A percentile compares a stretch with the other conserved stretches of the same genome.
These are phyloP conservation scores for Daldinia decipiens DNA, from an alignment of 495 filamentous ascomycete genomes.

Conservation along the genomic window DNA sequence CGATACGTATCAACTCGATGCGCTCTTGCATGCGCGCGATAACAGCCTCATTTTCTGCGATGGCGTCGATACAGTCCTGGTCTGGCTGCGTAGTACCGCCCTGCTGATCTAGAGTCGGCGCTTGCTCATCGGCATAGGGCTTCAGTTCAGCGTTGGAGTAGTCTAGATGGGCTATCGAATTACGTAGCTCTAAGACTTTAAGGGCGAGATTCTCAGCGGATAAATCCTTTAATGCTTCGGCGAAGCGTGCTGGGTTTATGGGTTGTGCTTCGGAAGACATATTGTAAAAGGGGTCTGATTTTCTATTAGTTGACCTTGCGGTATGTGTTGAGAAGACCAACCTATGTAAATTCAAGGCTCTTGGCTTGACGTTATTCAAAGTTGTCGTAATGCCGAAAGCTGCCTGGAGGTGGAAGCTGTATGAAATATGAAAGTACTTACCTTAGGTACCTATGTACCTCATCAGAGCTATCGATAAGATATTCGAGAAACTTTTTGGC, in stretches of 20 bases:
- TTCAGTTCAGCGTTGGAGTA: conserved; percentile 79
- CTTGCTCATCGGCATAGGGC: conserved; percentile 62
- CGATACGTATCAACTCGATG: conserved; percentile 71
- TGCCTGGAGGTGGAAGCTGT: conserved; percentile 34
- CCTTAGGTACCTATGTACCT: no score
- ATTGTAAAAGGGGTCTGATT: not conserved
- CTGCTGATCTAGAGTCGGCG: conserved; percentile 37
- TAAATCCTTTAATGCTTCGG: conserved; percentile 77
- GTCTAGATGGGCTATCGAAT: conserved; percentile 82
- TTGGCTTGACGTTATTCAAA: conserved; percentile 7
- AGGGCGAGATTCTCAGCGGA: conserved; percentile 75
- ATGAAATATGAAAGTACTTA: conserved; percentile 7
- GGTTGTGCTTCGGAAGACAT: conserved; percentile 64
- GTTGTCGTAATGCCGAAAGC: conserved; percentile 38
- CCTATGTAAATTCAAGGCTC: not conserved
- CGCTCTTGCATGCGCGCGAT: conserved; percentile 77
- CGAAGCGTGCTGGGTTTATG: conserved; percentile 71
- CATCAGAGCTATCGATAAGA: conserved; percentile 27
- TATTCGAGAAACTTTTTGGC: conserved; percentile 16
- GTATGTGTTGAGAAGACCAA: not conserved
- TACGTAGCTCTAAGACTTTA: conserved; percentile 84
- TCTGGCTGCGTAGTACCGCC: conserved; percentile 59
- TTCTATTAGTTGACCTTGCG: not conserved
- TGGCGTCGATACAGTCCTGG: conserved; percentile 72
- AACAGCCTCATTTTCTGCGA: conserved; percentile 79